Base-by-base conservation (phyloP, 441 rosid species). In the Cnidoscolus chayamansa region DNA sequence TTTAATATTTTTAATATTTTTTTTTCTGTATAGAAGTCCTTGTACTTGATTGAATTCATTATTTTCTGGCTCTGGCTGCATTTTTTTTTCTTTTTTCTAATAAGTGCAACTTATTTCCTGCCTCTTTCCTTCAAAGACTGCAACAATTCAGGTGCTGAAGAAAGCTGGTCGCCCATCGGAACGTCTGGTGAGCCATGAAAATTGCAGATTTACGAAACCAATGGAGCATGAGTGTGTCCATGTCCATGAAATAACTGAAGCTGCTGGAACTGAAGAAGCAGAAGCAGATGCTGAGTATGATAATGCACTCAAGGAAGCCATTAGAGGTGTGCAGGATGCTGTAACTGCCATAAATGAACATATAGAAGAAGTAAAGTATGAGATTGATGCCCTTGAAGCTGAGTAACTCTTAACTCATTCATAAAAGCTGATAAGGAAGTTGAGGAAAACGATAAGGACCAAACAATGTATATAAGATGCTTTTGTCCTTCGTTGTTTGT, bases 231-330 rank as follows among this genome's bases (percentile, higher is more conserved):
- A 90, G 67, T 88, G 97, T 37, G 80, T 86, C 17, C 96, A 90
- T 78, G 86, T 94, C 50, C 87, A 83, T 16, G 92, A 94, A 84
- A 92, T 91, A 76, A 91, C 93, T 0, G 93, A 88, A 79, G 89
- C 84, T 7, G 77, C 76, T 7, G 94, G 93, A 71, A 91, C 93
- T 25, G 92, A 90, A 79, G 97, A 88, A 76, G 97, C 89, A 15
- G 97, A 94, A 70, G 95, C 93, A 3, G 90, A 90, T 81, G 95
- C 93, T 0, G 91, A 86, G 79, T 89, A 77, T 43, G 96, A 91
- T 68, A 90, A 86, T 75, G 94, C 88, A 66, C 83, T 91, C 10
- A 93, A 91, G 68, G 93, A 90, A 85, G 97, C 96, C 61, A 91
- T 94, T 69, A 85, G 90, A 86, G 96, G 93, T 3, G 90, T 91